Conservation (phyloP, 2,329 filamentous ascomycete genomes). For the Penicillium sp. region DNA sequence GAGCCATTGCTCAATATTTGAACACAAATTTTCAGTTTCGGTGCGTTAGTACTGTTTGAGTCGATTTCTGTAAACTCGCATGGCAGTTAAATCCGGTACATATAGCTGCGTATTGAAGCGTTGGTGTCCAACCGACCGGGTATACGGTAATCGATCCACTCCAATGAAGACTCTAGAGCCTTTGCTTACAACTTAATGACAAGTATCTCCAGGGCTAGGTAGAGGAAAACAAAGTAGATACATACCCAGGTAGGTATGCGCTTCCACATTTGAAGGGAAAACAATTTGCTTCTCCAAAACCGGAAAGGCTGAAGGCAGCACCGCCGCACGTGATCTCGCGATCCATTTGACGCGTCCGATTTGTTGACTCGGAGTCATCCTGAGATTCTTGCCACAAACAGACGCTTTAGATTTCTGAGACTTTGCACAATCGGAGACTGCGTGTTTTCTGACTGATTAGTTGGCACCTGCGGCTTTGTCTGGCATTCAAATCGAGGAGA, state of each 20-base stretch:
- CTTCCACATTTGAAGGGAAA: background rate
- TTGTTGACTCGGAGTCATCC: slow-evolving; percentile 9
- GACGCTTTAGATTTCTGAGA: background rate
- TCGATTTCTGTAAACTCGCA: too few species aligned
- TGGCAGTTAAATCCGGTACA: too few species aligned
- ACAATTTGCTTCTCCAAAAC: slow-evolving; percentile 5
- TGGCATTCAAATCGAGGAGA: background rate
- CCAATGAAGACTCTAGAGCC: background rate
- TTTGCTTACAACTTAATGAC: too few species aligned
- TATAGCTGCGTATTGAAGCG: background rate
- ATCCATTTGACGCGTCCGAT: slow-evolving; percentile 33
- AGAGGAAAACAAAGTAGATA: too few species aligned
- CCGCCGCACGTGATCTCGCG: slow-evolving; percentile 38
- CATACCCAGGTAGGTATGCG: too few species aligned
- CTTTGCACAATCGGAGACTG: background rate
- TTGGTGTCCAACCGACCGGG: background rate
- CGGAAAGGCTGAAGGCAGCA: slow-evolving; percentile 5
- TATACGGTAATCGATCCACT: background rate
- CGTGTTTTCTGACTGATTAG: background rate
- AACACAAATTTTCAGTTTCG: too few species aligned
- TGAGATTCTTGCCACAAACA: slow-evolving; percentile 22
- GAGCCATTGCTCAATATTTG: too few species aligned
- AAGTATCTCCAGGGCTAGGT: too few species aligned
- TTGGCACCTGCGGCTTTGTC: background rate
- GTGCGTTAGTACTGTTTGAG: too few species aligned